Evolutionary conservation across 116 monocot species (phyloP).

Genomic region (Papilionanthe hybrid): DNA sequence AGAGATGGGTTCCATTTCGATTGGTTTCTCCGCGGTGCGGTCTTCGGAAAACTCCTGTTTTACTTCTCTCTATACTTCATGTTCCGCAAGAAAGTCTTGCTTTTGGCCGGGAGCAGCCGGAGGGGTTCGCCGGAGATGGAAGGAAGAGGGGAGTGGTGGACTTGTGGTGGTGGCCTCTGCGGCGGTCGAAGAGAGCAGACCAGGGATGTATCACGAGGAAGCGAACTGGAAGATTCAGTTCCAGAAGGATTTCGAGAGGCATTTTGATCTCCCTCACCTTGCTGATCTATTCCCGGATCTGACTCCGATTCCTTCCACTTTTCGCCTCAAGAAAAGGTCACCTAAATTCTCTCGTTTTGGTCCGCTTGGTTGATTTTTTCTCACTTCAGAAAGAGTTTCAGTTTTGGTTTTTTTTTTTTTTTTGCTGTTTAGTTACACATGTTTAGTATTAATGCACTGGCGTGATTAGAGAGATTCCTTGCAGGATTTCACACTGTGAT

Average conservation of each 20-base stretch:
- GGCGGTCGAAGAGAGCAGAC: background rate
- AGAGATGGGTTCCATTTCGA: background rate
- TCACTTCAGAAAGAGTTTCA: background rate
- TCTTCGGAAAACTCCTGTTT: background rate
- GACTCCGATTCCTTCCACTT: conserved; percentile 30
- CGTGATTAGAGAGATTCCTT: background rate
- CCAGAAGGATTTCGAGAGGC: conserved; percentile 33
- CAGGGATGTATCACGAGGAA: conserved; percentile 11
- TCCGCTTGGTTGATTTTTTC: background rate
- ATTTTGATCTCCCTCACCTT: conserved; percentile 36
- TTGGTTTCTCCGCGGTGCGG: background rate
- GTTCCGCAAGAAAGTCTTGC: background rate
- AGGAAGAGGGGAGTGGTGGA: background rate
- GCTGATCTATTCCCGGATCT: conserved; percentile 31
- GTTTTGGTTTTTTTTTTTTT: background rate
- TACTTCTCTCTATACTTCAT: background rate
- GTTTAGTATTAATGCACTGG: background rate
- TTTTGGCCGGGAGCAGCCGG: background rate
- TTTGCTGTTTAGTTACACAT: background rate
- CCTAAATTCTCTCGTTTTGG: background rate
- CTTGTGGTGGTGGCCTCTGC: background rate
- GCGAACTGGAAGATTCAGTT: conserved; percentile 29
- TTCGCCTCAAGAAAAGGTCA: conserved; percentile 39
- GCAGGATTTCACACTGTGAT: conserved; percentile 16
- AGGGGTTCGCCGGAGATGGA: conserved; percentile 3